A percentile compares a stretch with the other conserved stretches of the same genome.
Conservation (phyloP, 805 yeast genomes). For the Kuraishia piskuri region DNA sequence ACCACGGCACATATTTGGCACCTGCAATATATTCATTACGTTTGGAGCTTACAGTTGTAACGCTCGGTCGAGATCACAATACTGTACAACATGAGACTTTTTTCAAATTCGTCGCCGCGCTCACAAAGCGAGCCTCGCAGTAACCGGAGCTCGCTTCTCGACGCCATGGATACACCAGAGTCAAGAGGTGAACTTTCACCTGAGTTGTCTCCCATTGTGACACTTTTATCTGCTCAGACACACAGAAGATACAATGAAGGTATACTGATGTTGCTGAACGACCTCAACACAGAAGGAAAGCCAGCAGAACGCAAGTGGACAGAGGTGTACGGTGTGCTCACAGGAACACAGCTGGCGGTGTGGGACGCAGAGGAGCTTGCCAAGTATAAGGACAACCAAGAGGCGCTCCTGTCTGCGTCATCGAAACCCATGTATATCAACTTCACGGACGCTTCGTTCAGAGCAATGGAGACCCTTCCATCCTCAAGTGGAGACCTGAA, state of each 20-base stretch:
- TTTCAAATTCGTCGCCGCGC: background rate
- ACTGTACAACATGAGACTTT: background rate
- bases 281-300: slow-evolving; percentile 75
- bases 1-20: no score
- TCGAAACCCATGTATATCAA: slow-evolving; percentile 82
- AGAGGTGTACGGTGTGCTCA: slow-evolving; percentile 85
- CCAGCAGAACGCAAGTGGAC: slow-evolving; percentile 82
- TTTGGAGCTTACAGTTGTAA: no score
- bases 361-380: slow-evolving; percentile 78
- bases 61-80: background rate
- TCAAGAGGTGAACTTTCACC: slow-evolving; percentile 17
- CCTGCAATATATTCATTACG: no score
- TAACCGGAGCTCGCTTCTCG: background rate
- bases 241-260: slow-evolving; percentile 75
- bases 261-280: slow-evolving; percentile 63
- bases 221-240: slow-evolving; percentile 62
- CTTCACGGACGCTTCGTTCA: slow-evolving; percentile 82
- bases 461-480: slow-evolving; percentile 60
- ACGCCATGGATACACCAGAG: background rate
- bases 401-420: slow-evolving; percentile 45
- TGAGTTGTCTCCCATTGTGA: slow-evolving; percentile 61
- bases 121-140: background rate
- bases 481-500: slow-evolving; percentile 56
- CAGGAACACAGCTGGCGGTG: slow-evolving; percentile 85
- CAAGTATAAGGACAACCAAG: slow-evolving; percentile 33